Evolutionary conservation across 2,329 filamentous ascomycete genomes (phyloP).

Genomic region (Fonsecaea multimorphosa): DNA sequence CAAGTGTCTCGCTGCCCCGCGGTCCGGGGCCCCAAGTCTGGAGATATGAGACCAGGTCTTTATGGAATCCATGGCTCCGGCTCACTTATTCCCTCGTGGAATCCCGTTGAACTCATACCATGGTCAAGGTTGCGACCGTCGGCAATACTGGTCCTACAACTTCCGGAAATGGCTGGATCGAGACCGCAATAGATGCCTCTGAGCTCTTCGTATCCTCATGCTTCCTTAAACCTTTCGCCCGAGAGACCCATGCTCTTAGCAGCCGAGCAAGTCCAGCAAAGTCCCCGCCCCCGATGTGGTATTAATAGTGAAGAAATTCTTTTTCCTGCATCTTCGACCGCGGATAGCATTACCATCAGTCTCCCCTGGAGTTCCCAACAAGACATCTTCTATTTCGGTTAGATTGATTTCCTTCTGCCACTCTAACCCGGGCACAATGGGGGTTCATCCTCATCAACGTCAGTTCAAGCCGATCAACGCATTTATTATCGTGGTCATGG

Average conservation of each 20-base stretch:
- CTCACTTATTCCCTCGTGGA: neutral
- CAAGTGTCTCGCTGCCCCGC: neutral
- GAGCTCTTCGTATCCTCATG: neutral
- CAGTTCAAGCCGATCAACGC: slow-evolving; percentile 31
- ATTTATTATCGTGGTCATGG: slow-evolving; percentile 25
- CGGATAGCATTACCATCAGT: neutral
- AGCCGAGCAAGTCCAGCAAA: neutral
- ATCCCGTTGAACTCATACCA: neutral
- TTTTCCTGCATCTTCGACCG: neutral
- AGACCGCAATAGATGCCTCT: neutral
- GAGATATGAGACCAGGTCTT: neutral
- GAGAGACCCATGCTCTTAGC: neutral
- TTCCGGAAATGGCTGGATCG: neutral
- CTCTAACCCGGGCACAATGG: slow-evolving; percentile 47
- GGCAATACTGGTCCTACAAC: neutral
- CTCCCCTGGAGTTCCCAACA: neutral
- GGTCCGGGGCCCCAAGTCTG: neutral
- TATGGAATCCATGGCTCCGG: neutral
- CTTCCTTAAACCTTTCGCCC: neutral
- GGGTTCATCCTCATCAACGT: slow-evolving; percentile 1
- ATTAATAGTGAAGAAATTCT: neutral
- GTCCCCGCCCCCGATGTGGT: neutral
- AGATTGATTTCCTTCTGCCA: no score
- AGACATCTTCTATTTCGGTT: neutral
- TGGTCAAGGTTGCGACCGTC: neutral